These are phyloP conservation scores for Sporisorium exsertum DNA, from an alignment of 1,284 basidiomycete species.

Conservation along the genomic window DNA sequence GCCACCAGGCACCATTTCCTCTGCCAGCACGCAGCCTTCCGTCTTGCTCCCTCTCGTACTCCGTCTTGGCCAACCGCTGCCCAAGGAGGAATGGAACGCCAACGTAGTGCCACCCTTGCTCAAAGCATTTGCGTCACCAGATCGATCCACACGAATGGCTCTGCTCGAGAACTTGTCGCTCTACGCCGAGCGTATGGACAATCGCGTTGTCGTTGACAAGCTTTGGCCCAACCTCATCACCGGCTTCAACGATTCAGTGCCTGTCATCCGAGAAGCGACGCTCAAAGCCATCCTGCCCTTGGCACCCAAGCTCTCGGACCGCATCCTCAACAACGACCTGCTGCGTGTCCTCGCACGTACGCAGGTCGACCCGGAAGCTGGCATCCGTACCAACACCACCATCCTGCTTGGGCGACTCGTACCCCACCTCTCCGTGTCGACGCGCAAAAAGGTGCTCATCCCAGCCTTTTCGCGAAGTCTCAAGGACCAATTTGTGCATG, in stretches of 20 bases:
- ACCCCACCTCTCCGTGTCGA: slow-evolving; percentile 84
- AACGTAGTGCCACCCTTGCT: slow-evolving; percentile 55
- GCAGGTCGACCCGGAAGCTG: slow-evolving; percentile 90
- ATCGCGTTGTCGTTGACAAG: slow-evolving; percentile 84
- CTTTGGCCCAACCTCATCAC: slow-evolving; percentile 95
- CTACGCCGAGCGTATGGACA: slow-evolving; percentile 88
- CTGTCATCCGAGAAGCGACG: slow-evolving; percentile 92
- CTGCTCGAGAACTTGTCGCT: slow-evolving; percentile 85
- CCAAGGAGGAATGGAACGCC: slow-evolving; percentile 53
- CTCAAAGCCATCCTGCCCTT: slow-evolving; percentile 87
- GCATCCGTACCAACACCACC: slow-evolving; percentile 96
- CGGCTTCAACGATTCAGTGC: slow-evolving; percentile 92
- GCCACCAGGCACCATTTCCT: slow-evolving; percentile 45
- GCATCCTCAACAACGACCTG: slow-evolving; percentile 95
- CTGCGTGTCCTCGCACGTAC: slow-evolving; percentile 90
- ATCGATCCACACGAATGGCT: slow-evolving; percentile 93
- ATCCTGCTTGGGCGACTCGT: slow-evolving; percentile 93
- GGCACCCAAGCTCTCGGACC: slow-evolving; percentile 83
- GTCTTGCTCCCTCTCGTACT: slow-evolving; percentile 64
- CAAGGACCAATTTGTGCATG: slow-evolving; percentile 91
- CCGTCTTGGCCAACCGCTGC: slow-evolving; percentile 52
- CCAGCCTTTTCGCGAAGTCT: slow-evolving; percentile 92
- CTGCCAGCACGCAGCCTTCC: slow-evolving; percentile 45
- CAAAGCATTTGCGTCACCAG: slow-evolving; percentile 69
- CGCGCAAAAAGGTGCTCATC: slow-evolving; percentile 93